Base-by-base conservation (phyloP, 371 early-diverging fungal genomes). In the Circinella umbellata region DNA sequence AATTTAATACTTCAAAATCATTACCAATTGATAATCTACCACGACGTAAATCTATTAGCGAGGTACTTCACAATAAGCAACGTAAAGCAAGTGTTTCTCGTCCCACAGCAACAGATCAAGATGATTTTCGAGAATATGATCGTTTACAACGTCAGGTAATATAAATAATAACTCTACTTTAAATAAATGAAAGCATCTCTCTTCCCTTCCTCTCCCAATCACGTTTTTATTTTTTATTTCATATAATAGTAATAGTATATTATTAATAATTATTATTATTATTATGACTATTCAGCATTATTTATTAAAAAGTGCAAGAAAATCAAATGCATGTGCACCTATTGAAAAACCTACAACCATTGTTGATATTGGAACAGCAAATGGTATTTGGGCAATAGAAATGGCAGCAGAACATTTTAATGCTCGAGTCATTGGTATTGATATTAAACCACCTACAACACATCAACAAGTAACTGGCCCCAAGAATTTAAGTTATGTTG, bases 281-380 rank as follows among this genome's bases (percentile, higher is more conserved):
- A n/a, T n/a, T n/a, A n/a, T n/a, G n/a, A 20, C 35, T 39, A 39
- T 39, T 27, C 67, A 84, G 82, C 84, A 84, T 71, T 84, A 84
- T 65, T 67, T 84, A 10, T 61, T 84, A 4, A 84, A 84, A 64
- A 80, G 79, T 54, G 79, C 80, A 15, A 73, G 82, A 47, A 80
- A 81, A 64, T 66, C 75, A n/a, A 84, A 84, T 63, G 48, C 63
- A 14, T 73, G 72, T 69, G 74, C 74, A 17, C 66, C 74, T 17
- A 60, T 80, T 34, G 49, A 62, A 13, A 64, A 69, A 10, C 63
- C 78, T 9, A 76, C 75, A 39, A 75, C 73, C 34, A 79, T 84
- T 62, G 61, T 88, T 63, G 86, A 87, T 64, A 72, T 83, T n/a
- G 89, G 87, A 18, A 84, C 83, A 60, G 86, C 83, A 53, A 78